These are phyloP conservation scores for Yarrowia sp. DNA, from an alignment of 805 yeast genomes.

Conservation along the genomic window DNA sequence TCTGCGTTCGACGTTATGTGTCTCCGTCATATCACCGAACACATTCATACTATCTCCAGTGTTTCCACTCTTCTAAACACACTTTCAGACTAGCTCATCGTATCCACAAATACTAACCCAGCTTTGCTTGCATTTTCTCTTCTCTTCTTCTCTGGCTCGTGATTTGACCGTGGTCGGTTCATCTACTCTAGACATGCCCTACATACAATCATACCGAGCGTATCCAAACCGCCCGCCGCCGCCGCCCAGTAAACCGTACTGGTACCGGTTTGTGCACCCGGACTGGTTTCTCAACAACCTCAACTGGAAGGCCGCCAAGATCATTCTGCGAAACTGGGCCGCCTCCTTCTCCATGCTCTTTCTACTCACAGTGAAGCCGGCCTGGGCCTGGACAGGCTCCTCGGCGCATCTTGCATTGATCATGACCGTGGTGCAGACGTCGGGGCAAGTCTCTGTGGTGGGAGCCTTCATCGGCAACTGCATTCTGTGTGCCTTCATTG, in stretches of 20 bases:
- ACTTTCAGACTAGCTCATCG: too few relatives aligned
- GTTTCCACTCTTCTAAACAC: too few relatives aligned
- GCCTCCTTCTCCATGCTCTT: slow-evolving; percentile 12
- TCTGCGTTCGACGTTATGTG: too few relatives aligned
- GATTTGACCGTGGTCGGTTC: too few relatives aligned
- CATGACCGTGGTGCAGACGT: slow-evolving; percentile 12
- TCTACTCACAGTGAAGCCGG: slow-evolving; percentile 1
- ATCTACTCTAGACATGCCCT: too few relatives aligned
- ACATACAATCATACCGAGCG: slow-evolving; percentile 20
- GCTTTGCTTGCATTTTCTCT: too few relatives aligned
- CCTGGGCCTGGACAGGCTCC: slow-evolving; percentile 17
- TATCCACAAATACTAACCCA: too few relatives aligned
- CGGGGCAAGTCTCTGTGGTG: slow-evolving; percentile 1
- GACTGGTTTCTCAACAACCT: slow-evolving; percentile 30
- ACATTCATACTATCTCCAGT: too few relatives aligned
- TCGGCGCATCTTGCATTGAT: slow-evolving; percentile 20
- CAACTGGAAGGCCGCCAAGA: neutral
- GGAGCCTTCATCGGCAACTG: slow-evolving; percentile 1
- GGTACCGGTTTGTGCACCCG: slow-evolving; percentile 29
- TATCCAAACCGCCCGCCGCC: slow-evolving; percentile 36
- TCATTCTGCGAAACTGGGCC: slow-evolving; percentile 16
- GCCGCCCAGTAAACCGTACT: slow-evolving; percentile 17
- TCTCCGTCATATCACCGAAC: too few relatives aligned
- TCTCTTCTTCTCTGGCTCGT: too few relatives aligned
- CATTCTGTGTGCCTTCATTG: slow-evolving; percentile 1